Evolutionary conservation across 179 eudicot genomes (phyloP).

Genomic region (Spergularia azorica): DNA sequence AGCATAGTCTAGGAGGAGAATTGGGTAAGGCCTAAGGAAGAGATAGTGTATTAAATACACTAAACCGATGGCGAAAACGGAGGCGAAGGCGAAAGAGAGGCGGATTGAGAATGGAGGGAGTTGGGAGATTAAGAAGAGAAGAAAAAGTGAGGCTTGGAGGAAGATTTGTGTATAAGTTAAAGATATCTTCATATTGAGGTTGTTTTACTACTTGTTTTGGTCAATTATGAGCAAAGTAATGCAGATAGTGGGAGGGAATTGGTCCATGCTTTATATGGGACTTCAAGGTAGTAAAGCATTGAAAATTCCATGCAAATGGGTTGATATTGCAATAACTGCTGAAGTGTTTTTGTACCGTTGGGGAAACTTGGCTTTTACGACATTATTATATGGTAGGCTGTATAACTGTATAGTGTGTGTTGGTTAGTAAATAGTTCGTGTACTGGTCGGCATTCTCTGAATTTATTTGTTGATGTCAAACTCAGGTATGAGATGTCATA

Average conservation of each 20-base stretch:
- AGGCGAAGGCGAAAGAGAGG: neutral
- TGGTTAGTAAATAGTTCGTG: no score
- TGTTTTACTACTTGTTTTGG: neutral
- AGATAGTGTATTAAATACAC: conserved; percentile 23
- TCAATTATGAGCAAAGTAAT: neutral
- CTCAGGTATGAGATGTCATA: no score
- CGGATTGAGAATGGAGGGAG: conserved; percentile 9
- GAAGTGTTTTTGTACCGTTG: conserved; percentile 23
- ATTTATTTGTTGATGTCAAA: no score
- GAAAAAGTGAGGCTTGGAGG: conserved; percentile 30
- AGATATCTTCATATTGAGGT: conserved; percentile 19
- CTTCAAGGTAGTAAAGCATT: neutral
- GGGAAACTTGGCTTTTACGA: conserved; percentile 1
- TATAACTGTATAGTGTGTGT: neutral
- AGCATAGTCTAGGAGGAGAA: conserved; percentile 59
- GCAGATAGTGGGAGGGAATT: neutral
- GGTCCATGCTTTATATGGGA: neutral
- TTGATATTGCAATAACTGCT: conserved; percentile 19
- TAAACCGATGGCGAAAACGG: conserved; percentile 8
- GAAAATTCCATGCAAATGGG: conserved; percentile 3
- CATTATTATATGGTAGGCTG: neutral
- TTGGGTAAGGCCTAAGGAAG: conserved; percentile 37
- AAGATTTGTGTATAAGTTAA: conserved; percentile 29
- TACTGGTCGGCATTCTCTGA: no score
- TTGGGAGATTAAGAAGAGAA: conserved; percentile 37